Base-by-base conservation (phyloP, 1,139 yeast species). In the Yamadazyma conglobata region DNA sequence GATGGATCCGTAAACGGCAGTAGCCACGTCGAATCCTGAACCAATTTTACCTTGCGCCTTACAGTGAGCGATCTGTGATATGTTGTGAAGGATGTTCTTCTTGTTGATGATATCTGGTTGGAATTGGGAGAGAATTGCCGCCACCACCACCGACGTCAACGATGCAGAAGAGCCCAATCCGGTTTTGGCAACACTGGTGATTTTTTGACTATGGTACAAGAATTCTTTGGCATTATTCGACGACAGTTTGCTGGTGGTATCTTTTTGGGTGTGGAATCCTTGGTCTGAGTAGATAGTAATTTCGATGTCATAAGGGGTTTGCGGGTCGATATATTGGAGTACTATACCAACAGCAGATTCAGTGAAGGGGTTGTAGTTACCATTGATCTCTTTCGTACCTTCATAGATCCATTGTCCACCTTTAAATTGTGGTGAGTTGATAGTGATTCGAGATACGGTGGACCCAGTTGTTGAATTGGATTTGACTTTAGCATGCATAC, bases 81-180 rank as follows among this genome's bases (percentile, higher is more conserved):
- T 59, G 46, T 87, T 89, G 54, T 91, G 97, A 17, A 91, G 64
- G 4, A 65, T 38, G 34, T 69, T 60, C 15, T 27, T 28, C 3
- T 35, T 21, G 4, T 36, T 32, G 2, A 39, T 30, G 6, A 31
- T 24, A 2, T 50, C 50, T 1, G 56, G 48, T 5, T 50, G 46
- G 43, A 73, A 72, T 32, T 58, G 58, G 4, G 83, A 67, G 13
- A 79, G 52, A 26, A 91, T 51, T 0, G 91, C 84, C 0, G 95
- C 72, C 0, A 86, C 75, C 1, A 88, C 70, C 2, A 85, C 91
- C 1, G 95, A 75, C 1, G 88, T 95, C 38, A 91, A 65, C 0
- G 96, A 95, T 0, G 98, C 98, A 15, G 96, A 88, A 10, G 96
- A 88, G 0, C 98, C 98, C 33, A 91, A 66, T 0, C 98, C 98